Conservation (phyloP, 2,329 filamentous ascomycete species). For the Phyllosticta citriasiana region DNA sequence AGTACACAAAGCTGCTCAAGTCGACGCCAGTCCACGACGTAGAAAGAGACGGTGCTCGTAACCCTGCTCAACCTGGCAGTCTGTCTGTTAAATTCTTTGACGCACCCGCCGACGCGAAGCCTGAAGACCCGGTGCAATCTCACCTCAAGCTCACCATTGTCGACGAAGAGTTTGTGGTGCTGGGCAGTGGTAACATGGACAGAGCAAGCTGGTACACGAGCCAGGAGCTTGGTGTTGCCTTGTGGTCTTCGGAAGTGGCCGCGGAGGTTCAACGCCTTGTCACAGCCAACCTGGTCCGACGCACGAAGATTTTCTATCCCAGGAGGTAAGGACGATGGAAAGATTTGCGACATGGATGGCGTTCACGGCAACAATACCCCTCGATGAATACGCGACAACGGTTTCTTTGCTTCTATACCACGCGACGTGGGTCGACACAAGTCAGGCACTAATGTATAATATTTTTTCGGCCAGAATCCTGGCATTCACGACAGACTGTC, state of each 20-base stretch:
- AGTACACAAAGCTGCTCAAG: conserved; percentile 35
- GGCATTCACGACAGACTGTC: not conserved
- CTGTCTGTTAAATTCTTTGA: conserved; percentile 52
- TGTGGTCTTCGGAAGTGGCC: conserved; percentile 21
- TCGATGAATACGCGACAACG: not conserved
- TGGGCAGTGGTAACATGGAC: conserved; percentile 79
- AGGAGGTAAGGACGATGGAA: not conserved
- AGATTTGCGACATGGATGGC: not conserved
- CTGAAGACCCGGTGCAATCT: conserved; percentile 56
- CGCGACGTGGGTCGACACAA: not conserved
- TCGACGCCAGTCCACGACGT: conserved; percentile 16
- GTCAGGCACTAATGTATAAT: not conserved
- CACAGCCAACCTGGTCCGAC: not conserved
- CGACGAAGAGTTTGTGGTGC: conserved; percentile 55
- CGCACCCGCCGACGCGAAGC: conserved; percentile 20
- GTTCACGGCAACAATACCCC: not conserved
- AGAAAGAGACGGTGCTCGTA: conserved; percentile 37
- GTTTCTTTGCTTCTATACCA: not conserved
- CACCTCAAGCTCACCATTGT: conserved; percentile 72
- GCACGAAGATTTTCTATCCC: conserved; percentile 3
- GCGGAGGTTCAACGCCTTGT: not conserved
- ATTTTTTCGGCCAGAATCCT: not conserved
- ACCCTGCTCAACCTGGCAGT: conserved; percentile 29
- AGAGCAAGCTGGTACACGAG: conserved; percentile 79
- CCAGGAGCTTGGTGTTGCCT: conserved; percentile 65